Evolutionary conservation across 129 eudicot genomes (phyloP), one percentile per base, ranked within the genome.

Genomic region (Pittosporum tobira): DNA sequence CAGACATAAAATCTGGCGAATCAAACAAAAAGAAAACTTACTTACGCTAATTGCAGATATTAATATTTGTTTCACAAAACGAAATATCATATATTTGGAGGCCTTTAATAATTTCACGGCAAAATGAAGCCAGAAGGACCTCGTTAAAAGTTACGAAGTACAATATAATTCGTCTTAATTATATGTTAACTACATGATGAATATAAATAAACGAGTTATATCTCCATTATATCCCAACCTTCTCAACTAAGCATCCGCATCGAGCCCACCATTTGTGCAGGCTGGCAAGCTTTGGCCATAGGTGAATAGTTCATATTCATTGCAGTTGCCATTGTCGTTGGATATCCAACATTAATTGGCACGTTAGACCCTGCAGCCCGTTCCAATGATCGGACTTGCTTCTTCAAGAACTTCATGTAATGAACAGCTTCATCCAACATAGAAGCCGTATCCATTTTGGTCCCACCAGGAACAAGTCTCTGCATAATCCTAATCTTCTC

Each of bases 361-460:
- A 80, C 60, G 21, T 56, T 81, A 11, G 59, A 11, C 28, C 61
- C 79, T 2, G 77, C 84, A 6, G 69, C 87, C 40, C 82, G 48
- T 63, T 88, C 96, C 0, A 88, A 73, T 2, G 87, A 74, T 25
- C 84, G 87, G 46, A 88, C 94, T 50, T 88, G 96, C 9, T 79
- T 81, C 51, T 88, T 84, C 60, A 88, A 56, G 63, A 88, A 88
- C 75, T 88, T 88, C 20, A 88, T 84, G 61, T 88, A 88, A 60
- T 88, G 96, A 62, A 88, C 80, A 0, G 96, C 96, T 71, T 88
- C 96, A 51, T 88, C 96, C 0, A 88, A 73, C 96, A 88, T 88
- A 1, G 96, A 88, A 0, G 96, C 96, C 0, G 96, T 88, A 58
- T 88, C 96, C 96, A 88, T 88, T 67, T 88, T 88, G 0, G 96